Conservation (phyloP, 1,139 yeast genomes). For the Magnusiomyces fungicola region DNA sequence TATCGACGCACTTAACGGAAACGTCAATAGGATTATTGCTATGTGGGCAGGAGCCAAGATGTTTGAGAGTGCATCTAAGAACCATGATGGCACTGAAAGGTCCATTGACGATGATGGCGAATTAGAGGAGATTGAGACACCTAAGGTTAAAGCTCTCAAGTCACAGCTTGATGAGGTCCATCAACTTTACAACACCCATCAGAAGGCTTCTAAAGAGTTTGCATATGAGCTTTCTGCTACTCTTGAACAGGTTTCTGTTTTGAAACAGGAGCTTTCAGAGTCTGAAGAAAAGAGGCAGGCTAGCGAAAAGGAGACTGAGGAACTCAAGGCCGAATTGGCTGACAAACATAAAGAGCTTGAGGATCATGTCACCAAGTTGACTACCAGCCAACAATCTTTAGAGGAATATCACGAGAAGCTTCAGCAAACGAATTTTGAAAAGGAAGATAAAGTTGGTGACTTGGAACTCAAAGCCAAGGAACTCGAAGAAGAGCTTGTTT, state of each 20-base stretch:
- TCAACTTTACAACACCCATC: conserved; percentile 28
- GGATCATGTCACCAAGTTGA: too few relatives aligned
- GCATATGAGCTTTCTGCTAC: conserved; percentile 23
- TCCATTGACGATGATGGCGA: background rate
- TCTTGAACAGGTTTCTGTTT: conserved; percentile 21
- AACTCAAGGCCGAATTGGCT: conserved; percentile 11
- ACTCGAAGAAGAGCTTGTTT: background rate
- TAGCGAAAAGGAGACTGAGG: conserved; percentile 13
- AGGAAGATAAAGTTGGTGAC: background rate
- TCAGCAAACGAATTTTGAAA: background rate
- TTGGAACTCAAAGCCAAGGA: background rate
- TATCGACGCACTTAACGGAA: background rate
- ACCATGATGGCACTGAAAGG: background rate
- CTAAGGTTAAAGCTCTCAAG: conserved; percentile 19
- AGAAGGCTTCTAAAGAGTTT: conserved; percentile 30
- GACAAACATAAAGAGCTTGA: background rate
- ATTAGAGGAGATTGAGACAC: conserved; percentile 13
- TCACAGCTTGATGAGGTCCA: conserved; percentile 20
- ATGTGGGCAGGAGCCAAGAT: conserved; percentile 28
- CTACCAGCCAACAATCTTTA: too few relatives aligned
- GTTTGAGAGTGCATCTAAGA: conserved; percentile 13
- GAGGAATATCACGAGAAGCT: conserved; percentile 13
- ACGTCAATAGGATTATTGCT: conserved; percentile 25
- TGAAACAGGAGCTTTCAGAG: conserved; percentile 25
- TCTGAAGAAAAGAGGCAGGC: conserved; percentile 14